Evolutionary conservation across 768 basidiomycete genomes (phyloP).

Genomic region (Boletus rubropictus): DNA sequence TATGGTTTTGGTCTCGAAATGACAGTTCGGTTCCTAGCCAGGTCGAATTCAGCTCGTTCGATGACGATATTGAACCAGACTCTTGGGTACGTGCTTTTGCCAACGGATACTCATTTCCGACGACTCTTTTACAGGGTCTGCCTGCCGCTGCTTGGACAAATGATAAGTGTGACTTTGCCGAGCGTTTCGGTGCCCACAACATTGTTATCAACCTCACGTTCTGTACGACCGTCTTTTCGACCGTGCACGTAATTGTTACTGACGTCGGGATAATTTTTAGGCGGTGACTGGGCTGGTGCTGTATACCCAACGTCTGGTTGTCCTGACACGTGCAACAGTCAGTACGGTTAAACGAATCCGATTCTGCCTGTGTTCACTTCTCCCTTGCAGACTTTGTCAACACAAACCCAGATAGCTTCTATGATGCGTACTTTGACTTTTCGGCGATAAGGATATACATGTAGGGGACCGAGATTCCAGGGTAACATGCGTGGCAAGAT

Average conservation of each 20-base stretch:
- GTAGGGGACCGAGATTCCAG: constrained; percentile 13
- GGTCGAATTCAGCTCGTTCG: constrained; percentile 14
- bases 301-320: constrained; percentile 46
- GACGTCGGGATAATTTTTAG: constrained; percentile 26
- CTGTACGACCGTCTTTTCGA: constrained; percentile 38
- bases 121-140: constrained; percentile 18
- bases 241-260: background rate
- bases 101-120: background rate
- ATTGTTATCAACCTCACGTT: constrained; percentile 49
- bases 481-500: background rate
- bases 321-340: constrained; percentile 48
- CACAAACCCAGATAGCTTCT: constrained; percentile 57
- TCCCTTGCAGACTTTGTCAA: constrained; percentile 33
- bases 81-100: constrained; percentile 27
- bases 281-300: constrained; percentile 55
- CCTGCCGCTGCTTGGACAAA: constrained; percentile 33
- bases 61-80: constrained; percentile 18
- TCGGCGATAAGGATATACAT: constrained; percentile 51
- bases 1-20: constrained; percentile 42
- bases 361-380: background rate
- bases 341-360: constrained; percentile 19
- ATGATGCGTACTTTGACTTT: constrained; percentile 68
- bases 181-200: constrained; percentile 31
- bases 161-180: constrained; percentile 32
- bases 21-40: constrained; percentile 22